Evolutionary conservation across 1,284 basidiomycete species (phyloP).

Genomic region (Stygiomarasmius scandens): DNA sequence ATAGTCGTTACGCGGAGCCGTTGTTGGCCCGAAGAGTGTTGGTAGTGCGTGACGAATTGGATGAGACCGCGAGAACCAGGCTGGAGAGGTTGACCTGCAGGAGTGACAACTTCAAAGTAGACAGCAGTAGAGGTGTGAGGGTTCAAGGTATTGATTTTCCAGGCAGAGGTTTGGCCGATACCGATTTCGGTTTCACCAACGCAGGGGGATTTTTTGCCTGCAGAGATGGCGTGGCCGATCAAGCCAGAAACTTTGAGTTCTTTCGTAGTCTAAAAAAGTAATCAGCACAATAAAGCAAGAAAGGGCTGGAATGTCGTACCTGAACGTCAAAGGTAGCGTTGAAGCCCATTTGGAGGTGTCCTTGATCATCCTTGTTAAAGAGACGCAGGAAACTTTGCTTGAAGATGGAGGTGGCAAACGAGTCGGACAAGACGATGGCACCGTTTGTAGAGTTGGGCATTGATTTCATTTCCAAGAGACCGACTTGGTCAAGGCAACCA

Average conservation of each 20-base stretch:
- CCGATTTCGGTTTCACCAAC: conserved; percentile 99
- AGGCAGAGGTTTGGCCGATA: conserved; percentile 98
- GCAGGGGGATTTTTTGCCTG: conserved; percentile 94
- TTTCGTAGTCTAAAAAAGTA: conserved; percentile 83
- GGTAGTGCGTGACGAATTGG: conserved; percentile 99
- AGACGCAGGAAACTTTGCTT: conserved; percentile 96
- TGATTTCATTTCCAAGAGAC: conserved; percentile 96
- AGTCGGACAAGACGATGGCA: conserved; percentile 94
- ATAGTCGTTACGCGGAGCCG: conserved; percentile 96
- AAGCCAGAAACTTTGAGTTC: conserved; percentile 98
- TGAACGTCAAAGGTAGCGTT: conserved; percentile 99
- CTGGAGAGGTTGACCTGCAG: conserved; percentile 92
- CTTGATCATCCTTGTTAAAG: conserved; percentile 94
- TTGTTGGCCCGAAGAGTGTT: conserved; percentile 94
- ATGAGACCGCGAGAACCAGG: conserved; percentile 94
- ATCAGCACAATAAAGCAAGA: conserved; percentile 2
- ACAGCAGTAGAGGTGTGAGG: conserved; percentile 90
- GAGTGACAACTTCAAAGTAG: conserved; percentile 99
- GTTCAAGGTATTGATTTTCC: conserved; percentile 94
- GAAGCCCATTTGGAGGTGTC: conserved; percentile 95
- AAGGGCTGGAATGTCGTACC: conserved; percentile 40
- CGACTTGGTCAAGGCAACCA: conserved; percentile 98
- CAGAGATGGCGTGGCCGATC: conserved; percentile 97
- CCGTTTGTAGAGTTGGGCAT: conserved; percentile 96
- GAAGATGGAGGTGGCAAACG: conserved; percentile 98